Base-by-base conservation (phyloP, 2,329 filamentous ascomycete genomes). In the Talaromyces amestolkiae region DNA sequence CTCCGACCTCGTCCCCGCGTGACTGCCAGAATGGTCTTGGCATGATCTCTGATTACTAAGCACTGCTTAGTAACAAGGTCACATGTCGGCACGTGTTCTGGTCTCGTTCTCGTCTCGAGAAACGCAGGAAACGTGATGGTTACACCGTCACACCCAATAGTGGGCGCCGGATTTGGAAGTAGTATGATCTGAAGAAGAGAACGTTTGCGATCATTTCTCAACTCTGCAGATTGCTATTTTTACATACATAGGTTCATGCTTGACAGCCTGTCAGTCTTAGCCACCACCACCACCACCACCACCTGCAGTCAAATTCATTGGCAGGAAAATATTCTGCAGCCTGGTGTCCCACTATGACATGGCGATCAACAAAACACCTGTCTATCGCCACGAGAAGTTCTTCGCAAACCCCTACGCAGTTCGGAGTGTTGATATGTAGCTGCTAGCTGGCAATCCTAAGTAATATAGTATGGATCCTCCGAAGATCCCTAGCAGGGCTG, bases 281-380 rank as follows among this genome's bases (percentile, higher is more conserved):
- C 51, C 51, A 56, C 51, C 51, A 56, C 51, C 51, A 13, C 51
- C 51, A 56, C 51, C 51, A 56, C 51, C 51, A 13, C 53, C 53
- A 33, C 51, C 51, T 22, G n/a, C 3, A 56, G 19, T 19, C 27
- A 27, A 13, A 11, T 15, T 31, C 53, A 56, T 56, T 56, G 53
- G 53, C 19, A 56, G 53, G 53, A 56, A 56, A 24, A 37, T 56
- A 56, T 56, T 39, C 53, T 37, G 53, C 53, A 56, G 53, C 53
- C 53, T 56, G 53, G 8, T 39, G 33, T 39, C 17, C 53, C 33
- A 56, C 27, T 33, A 11, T 17, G 2, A 56, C 53, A 39, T 56
- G 53, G 24, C 53, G 51, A 56, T 22, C 31, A 13, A 31, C 19
- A 17, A 19, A 56, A 22, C 33, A 56, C 51, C 49, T 37, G 33